Conservation (phyloP, 2,329 filamentous ascomycete genomes). For the Pseudogymnoascus sp. region DNA sequence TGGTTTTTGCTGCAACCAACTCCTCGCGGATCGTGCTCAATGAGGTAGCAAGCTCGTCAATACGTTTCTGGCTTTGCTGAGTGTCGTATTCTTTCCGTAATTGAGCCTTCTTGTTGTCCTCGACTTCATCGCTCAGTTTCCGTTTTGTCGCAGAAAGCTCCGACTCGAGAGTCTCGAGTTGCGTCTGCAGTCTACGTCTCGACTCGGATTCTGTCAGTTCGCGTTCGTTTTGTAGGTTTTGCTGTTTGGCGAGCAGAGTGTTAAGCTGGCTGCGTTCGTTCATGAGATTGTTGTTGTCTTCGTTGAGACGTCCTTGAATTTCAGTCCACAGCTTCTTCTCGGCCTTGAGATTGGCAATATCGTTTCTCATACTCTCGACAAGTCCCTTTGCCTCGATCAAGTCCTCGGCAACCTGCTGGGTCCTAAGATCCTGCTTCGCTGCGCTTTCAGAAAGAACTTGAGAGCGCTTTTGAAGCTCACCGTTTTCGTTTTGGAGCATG, state of each 20-base stretch:
- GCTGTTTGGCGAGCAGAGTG: conserved; percentile 72
- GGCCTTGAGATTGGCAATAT: conserved; percentile 86
- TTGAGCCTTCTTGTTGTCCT: conserved; percentile 75
- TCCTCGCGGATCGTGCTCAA: conserved; percentile 79
- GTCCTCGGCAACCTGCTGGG: conserved; percentile 88
- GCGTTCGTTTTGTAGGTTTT: conserved; percentile 86
- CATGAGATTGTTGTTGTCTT: conserved; percentile 77
- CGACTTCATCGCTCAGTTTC: conserved; percentile 73
- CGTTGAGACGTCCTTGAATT: conserved; percentile 79
- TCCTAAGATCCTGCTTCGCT: conserved; percentile 82
- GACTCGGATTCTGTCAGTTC: conserved; percentile 77
- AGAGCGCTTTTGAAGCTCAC: conserved; percentile 76
- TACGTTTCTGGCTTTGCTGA: conserved; percentile 80
- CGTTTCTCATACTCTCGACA: conserved; percentile 79
- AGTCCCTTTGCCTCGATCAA: conserved; percentile 77
- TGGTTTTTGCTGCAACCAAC: conserved; percentile 77
- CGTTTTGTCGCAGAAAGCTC: conserved; percentile 74
- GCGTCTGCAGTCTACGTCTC: conserved; percentile 69
- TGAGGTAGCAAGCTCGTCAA: conserved; percentile 81
- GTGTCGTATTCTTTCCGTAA: conserved; percentile 85
- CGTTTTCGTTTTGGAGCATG: conserved; percentile 77
- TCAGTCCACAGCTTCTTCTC: conserved; percentile 93
- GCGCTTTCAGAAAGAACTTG: conserved; percentile 71
- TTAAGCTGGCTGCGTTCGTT: conserved; percentile 83
- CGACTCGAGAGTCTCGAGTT: conserved; percentile 69